Percentiles rank a stretch among this genome's conserved stretches.
Evolutionary conservation across 1,139 yeast species (phyloP).

Genomic region (Scheffersomyces lignicola): DNA sequence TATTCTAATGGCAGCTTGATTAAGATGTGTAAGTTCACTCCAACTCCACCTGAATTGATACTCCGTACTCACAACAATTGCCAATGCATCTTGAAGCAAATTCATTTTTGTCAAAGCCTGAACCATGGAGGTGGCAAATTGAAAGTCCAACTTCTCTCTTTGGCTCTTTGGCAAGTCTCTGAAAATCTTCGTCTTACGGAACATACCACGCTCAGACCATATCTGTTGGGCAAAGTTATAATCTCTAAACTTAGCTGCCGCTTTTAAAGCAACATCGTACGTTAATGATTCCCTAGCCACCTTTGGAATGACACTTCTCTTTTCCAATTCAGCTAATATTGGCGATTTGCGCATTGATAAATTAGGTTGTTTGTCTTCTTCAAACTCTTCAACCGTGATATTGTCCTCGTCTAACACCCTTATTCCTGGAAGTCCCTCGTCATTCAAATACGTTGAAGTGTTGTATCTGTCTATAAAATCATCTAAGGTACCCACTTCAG

Average conservation of each 20-base stretch:
- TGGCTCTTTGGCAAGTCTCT: constrained; percentile 32
- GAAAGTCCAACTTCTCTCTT: constrained; percentile 59
- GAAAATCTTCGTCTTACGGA: constrained; percentile 56
- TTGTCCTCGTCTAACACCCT: constrained; percentile 12
- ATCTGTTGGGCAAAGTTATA: constrained; percentile 59
- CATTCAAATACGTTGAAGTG: constrained; percentile 44
- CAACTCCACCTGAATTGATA: constrained; percentile 74
- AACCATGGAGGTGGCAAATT: constrained; percentile 68
- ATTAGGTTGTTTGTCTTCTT: constrained; percentile 8
- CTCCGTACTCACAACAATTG: constrained; percentile 64
- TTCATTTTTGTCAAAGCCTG: constrained; percentile 51
- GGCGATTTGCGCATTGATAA: constrained; percentile 27
- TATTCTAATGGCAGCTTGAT: constrained; percentile 45
- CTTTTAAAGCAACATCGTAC: constrained; percentile 65
- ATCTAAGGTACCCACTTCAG: constrained; percentile 42
- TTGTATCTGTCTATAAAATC: constrained; percentile 56
- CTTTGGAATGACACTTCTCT: constrained; percentile 13
- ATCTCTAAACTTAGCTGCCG: constrained; percentile 58
- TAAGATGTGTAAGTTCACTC: constrained; percentile 50
- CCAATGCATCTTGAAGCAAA: constrained; percentile 66
- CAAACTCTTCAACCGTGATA: constrained; percentile 9
- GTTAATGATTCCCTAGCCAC: constrained; percentile 51
- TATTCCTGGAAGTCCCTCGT: constrained; percentile 20
- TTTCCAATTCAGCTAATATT: constrained; percentile 16
- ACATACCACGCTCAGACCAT: constrained; percentile 79